phyloP scores from a whole-genome alignment of 1,284 basidiomycete genomes.

The Apiotrichum montevideense region DNA sequence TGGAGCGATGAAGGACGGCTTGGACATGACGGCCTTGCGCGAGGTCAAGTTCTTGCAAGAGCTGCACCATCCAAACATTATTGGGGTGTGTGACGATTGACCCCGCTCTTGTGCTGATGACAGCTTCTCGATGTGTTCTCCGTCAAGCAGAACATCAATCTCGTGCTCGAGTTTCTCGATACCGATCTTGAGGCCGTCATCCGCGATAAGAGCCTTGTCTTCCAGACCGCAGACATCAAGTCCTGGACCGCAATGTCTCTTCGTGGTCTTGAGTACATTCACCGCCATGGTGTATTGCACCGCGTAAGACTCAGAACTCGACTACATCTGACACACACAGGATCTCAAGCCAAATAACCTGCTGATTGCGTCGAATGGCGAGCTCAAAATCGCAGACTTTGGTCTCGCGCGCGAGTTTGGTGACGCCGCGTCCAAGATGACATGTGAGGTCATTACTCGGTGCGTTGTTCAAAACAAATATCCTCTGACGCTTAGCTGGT shows the following conservation, averaged over 20 bases:
- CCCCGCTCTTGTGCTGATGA: neutral
- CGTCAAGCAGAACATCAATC: conserved; percentile 89
- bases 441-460: conserved; percentile 95
- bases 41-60: conserved; percentile 97
- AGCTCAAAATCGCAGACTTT: conserved; percentile 97
- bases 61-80: conserved; percentile 88
- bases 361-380: conserved; percentile 82
- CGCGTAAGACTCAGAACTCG: conserved; percentile 55
- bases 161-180: conserved; percentile 94
- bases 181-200: conserved; percentile 98
- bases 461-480: conserved; percentile 39
- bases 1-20: conserved; percentile 92
- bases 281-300: conserved; percentile 88
- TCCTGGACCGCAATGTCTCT: conserved; percentile 99
- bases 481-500: conserved; percentile 64
- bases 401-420: conserved; percentile 90
- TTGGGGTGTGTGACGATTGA: conserved; percentile 59
- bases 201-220: conserved; percentile 83
- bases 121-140: conserved; percentile 97
- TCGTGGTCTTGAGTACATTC: conserved; percentile 93
- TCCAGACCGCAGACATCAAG: conserved; percentile 93
- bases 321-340: conserved; percentile 47
- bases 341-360: conserved; percentile 99
- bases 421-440: conserved; percentile 84
- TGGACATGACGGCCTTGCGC: conserved; percentile 97